Conservation (phyloP, 1,139 yeast species). For the Wickerhamomyces sp. region DNA sequence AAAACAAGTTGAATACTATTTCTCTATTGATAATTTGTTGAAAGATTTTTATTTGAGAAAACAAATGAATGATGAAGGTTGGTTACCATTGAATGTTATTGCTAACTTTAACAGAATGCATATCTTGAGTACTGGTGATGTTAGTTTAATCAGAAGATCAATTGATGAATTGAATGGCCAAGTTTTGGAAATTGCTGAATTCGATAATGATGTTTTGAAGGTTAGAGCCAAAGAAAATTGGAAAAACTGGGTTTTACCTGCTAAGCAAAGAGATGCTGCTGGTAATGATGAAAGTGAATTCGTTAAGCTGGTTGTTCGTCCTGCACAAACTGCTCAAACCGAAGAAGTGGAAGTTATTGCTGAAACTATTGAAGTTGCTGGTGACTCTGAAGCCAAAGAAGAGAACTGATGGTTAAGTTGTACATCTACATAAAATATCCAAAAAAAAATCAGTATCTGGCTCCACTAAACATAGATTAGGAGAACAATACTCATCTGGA, state of each 20-base stretch:
- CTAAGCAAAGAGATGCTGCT: constrained; percentile 37
- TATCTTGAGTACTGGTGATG: constrained; percentile 48
- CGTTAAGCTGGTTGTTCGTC: constrained; percentile 3
- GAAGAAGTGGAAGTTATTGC: not conserved
- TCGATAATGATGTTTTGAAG: constrained; percentile 26
- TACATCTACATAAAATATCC: no score
- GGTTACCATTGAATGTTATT: constrained; percentile 58
- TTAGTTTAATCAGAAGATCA: constrained; percentile 41
- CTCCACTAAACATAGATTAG: no score
- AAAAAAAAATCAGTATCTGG: no score
- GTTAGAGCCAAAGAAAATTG: constrained; percentile 40
- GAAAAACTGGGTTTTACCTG: constrained; percentile 46
- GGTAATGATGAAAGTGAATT: constrained; percentile 31
- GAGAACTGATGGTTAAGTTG: not conserved
- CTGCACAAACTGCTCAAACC: not conserved
- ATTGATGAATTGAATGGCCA: constrained; percentile 41
- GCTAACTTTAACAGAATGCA: constrained; percentile 73
- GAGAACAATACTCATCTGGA: no score
- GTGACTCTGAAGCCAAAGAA: constrained; percentile 15
- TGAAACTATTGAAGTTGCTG: constrained; percentile 2
- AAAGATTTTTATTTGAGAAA: constrained; percentile 75
- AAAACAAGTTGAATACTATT: constrained; percentile 82
- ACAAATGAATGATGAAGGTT: constrained; percentile 76
- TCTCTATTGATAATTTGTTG: constrained; percentile 79
- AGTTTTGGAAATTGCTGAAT: constrained; percentile 20